Percentiles rank a stretch among this genome's conserved stretches.
These are phyloP conservation scores for Rosa rugosa DNA, from an alignment of 306 rosid genomes.

Conservation along the genomic window DNA sequence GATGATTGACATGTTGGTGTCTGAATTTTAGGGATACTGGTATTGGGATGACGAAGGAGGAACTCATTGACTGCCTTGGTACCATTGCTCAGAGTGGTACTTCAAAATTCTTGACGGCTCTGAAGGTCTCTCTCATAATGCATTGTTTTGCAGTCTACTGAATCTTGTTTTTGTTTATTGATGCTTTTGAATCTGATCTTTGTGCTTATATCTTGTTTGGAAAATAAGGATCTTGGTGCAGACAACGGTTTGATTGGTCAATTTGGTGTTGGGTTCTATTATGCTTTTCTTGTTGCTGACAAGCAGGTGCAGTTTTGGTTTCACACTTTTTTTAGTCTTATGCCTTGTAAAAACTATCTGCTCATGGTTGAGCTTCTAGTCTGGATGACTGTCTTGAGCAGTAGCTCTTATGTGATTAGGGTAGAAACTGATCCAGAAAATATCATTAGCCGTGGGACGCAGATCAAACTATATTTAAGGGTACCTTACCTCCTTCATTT, in stretches of 20 bases:
- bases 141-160: background rate
- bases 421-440: conserved; percentile 94
- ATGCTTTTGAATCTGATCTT: background rate
- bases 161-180: background rate
- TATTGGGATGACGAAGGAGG: no score
- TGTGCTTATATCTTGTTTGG: conserved; percentile 40
- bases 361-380: conserved; percentile 10
- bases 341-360: no score
- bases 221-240: conserved; percentile 85
- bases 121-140: no score
- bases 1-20: no score
- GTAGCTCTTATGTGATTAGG: conserved; percentile 81
- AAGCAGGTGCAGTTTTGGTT: conserved; percentile 48
- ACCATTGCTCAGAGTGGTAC: no score
- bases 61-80: no score
- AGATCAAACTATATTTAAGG: conserved; percentile 80
- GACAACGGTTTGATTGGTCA: conserved; percentile 93
- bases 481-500: conserved; percentile 41
- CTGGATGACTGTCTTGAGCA: conserved; percentile 19
- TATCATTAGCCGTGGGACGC: conserved; percentile 80
- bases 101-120: no score
- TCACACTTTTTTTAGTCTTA: background rate
- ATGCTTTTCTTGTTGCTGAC: conserved; percentile 96
- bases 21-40: no score
- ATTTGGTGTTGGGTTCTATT: conserved; percentile 98